Conservation (phyloP, 75 land plant genomes). For the Sequoiadendron giganteum region DNA sequence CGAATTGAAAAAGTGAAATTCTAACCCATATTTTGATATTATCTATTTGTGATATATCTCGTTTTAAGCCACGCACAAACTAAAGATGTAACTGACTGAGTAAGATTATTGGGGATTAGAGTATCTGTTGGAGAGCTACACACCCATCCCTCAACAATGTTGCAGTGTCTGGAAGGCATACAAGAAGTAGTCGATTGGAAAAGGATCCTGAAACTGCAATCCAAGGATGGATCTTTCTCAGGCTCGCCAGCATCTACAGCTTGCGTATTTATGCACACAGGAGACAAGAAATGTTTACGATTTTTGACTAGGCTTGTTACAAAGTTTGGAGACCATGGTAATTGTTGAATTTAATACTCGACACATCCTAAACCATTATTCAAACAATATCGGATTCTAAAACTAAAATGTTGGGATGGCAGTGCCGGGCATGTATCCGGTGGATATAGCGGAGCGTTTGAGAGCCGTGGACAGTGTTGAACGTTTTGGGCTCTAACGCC, state of each 20-base stretch:
- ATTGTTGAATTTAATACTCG: background rate
- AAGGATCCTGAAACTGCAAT: conserved; percentile 70
- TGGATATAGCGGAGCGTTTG: conserved; percentile 85
- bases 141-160: conserved; percentile 74
- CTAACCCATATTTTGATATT: background rate
- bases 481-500: too few relatives aligned
- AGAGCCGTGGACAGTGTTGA: conserved; percentile 32
- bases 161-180: conserved; percentile 21
- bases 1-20: conserved; percentile 62
- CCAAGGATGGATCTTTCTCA: background rate
- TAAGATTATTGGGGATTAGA: background rate
- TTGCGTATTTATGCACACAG: too few relatives aligned
- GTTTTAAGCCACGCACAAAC: too few relatives aligned
- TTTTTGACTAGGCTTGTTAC: conserved; percentile 32
- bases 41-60: too few relatives aligned
- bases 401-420: background rate
- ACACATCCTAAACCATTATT: background rate
- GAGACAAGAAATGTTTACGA: too few relatives aligned
- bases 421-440: conserved; percentile 93
- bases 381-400: too few relatives aligned
- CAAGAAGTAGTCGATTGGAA: conserved; percentile 66
- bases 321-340: conserved; percentile 61
- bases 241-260: too few relatives aligned
- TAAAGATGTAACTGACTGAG: too few relatives aligned
- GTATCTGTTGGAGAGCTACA: background rate